A percentile compares a stretch with the other conserved stretches of the same genome.
phyloP scores from a whole-genome alignment of 306 rosid species.

The Myrica gale region DNA sequence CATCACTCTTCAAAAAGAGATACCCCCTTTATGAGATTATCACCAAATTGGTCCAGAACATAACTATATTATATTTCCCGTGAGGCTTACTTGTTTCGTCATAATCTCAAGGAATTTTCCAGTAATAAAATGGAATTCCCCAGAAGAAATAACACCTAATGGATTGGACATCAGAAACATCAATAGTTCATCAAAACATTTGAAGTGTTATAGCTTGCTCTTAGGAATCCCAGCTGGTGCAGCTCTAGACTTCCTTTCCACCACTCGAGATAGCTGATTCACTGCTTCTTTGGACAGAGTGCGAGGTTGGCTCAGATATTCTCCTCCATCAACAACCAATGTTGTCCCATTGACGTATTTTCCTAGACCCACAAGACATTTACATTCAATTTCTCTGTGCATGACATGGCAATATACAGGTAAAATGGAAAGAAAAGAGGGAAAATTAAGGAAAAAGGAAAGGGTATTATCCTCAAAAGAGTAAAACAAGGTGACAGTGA shows the following conservation, averaged over 20 bases:
- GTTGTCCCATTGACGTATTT: slow-evolving; percentile 72
- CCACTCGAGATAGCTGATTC: slow-evolving; percentile 61
- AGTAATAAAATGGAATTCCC: too few species aligned
- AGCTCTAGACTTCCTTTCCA: slow-evolving; percentile 71
- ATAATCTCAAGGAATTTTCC: too few species aligned
- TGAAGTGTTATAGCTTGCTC: slow-evolving; percentile 57
- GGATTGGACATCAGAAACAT: too few species aligned
- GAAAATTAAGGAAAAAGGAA: too few species aligned
- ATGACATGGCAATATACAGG: not conserved
- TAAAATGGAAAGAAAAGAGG: not conserved
- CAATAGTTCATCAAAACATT: too few species aligned
- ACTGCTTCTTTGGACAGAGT: slow-evolving; percentile 69
- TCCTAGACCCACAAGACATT: slow-evolving; percentile 45
- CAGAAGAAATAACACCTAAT: too few species aligned
- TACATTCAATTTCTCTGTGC: slow-evolving; percentile 13
- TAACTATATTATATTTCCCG: too few species aligned
- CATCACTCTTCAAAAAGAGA: too few species aligned
- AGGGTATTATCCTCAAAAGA: not conserved
- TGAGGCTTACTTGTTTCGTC: too few species aligned
- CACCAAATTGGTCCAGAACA: too few species aligned
- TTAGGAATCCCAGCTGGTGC: slow-evolving; percentile 59
- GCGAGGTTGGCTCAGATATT: slow-evolving; percentile 84
- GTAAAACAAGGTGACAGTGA: too few species aligned
- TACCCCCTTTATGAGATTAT: too few species aligned
- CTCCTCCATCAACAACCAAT: slow-evolving; percentile 75